Conservation (phyloP, 192 early-diverging fungal genomes). For the Coemansia sp. region DNA sequence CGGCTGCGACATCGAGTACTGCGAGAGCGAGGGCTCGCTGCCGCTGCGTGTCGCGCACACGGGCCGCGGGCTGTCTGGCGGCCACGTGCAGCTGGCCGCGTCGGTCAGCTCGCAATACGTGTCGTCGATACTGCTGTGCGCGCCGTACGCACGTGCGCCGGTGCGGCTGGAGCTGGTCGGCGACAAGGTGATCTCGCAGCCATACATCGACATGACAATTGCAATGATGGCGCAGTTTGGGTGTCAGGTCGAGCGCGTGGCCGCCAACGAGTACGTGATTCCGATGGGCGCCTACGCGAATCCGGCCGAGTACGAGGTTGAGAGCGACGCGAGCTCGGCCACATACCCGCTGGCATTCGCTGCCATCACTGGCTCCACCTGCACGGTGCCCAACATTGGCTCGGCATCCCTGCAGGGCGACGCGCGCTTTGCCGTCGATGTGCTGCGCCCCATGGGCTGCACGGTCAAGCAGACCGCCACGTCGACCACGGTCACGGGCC, state of each 20-base stretch:
- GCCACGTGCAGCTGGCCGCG: constrained; percentile 83
- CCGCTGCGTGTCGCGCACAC: constrained; percentile 80
- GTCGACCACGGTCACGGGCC: constrained; percentile 87
- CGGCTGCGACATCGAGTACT: constrained; percentile 71
- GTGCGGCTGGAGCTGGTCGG: constrained; percentile 82
- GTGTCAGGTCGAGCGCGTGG: constrained; percentile 64
- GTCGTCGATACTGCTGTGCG: constrained; percentile 91
- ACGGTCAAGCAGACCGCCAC: constrained; percentile 82
- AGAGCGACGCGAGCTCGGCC: constrained; percentile 94
- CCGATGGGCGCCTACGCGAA: constrained; percentile 74
- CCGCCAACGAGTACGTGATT: constrained; percentile 80
- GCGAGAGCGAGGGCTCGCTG: constrained; percentile 77
- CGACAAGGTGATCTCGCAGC: constrained; percentile 93
- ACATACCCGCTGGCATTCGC: constrained; percentile 97
- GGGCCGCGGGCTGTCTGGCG: constrained; percentile 71
- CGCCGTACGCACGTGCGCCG: constrained; percentile 79
- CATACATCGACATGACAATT: constrained; percentile 99
- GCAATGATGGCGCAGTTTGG: constrained; percentile 98
- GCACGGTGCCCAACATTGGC: constrained; percentile 92
- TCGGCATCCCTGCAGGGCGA: constrained; percentile 89
- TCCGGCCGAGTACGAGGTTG: constrained; percentile 81
- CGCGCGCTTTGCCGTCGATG: constrained; percentile 83
- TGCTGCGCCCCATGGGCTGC: constrained; percentile 90
- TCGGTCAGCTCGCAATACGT: constrained; percentile 97
- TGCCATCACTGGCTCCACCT: constrained; percentile 85